Conservation (phyloP, 2,329 filamentous ascomycete species). For the Aspergillus fumigatus region DNA sequence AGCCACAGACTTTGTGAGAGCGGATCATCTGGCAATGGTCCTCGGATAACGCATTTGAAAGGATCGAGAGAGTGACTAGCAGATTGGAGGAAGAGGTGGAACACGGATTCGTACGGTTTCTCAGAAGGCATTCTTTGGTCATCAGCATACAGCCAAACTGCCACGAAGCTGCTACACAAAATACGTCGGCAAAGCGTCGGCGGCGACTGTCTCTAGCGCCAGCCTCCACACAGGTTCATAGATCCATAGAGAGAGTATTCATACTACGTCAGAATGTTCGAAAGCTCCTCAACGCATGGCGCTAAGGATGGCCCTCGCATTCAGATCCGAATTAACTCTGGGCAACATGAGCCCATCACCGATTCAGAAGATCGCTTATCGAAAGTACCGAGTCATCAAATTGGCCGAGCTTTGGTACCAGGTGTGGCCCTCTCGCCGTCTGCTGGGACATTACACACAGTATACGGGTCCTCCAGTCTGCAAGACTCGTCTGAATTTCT, state of each 20-base stretch:
- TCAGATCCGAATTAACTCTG: conserved; percentile 61
- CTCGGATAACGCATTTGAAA: not conserved
- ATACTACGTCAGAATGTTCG: conserved; percentile 10
- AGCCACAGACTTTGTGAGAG: not conserved
- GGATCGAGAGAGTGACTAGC: not conserved
- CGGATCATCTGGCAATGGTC: not conserved
- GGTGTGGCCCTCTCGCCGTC: conserved; percentile 11
- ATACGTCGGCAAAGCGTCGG: not conserved
- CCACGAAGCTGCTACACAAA: too few relatives aligned
- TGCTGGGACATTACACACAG: conserved; percentile 30
- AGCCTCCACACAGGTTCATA: not conserved
- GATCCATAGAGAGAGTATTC: not conserved
- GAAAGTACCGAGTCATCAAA: conserved; percentile 11
- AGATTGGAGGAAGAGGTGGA: not conserved
- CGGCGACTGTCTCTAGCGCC: not conserved
- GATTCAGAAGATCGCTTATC: conserved; percentile 29
- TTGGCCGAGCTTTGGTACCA: conserved; percentile 18
- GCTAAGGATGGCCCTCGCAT: conserved; percentile 51
- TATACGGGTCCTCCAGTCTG: conserved; percentile 50
- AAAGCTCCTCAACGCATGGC: conserved; percentile 5
- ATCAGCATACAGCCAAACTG: not conserved
- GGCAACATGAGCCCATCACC: conserved; percentile 49
- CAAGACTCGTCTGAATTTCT: conserved; percentile 38
- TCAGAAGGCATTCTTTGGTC: not conserved
- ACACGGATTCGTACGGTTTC: not conserved